Evolutionary conservation across 208 protist species (phyloP).

Genomic region (Crithidia mellificae): DNA sequence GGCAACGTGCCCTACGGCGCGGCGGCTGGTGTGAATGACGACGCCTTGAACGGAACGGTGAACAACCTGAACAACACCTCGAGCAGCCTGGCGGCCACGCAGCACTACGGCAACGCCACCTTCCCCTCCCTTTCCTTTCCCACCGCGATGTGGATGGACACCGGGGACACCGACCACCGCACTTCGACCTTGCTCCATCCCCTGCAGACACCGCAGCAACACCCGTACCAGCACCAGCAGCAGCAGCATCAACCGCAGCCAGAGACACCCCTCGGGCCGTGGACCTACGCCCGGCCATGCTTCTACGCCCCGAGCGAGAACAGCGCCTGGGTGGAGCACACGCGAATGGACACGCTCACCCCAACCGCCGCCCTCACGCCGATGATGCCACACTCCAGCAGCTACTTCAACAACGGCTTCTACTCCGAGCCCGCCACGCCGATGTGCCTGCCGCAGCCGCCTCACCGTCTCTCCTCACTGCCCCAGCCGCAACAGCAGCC

Average conservation of each 20-base stretch:
- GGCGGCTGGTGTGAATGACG: not conserved
- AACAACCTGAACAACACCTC: conserved; percentile 5
- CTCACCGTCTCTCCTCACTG: not conserved
- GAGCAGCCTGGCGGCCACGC: not conserved
- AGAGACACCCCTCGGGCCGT: conserved; percentile 5
- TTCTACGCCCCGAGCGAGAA: conserved; percentile 26
- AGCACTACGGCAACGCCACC: not conserved
- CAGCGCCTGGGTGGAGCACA: conserved; percentile 28
- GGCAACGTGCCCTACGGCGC: conserved; percentile 1
- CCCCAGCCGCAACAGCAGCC: conserved; percentile 1
- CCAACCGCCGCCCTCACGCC: conserved; percentile 12
- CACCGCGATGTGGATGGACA: conserved; percentile 10
- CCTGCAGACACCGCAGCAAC: too few relatives aligned
- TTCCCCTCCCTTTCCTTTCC: conserved; percentile 5
- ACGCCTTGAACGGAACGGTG: too few relatives aligned
- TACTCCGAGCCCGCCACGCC: conserved; percentile 22
- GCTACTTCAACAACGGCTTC: not conserved
- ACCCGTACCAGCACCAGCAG: too few relatives aligned
- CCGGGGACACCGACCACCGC: conserved; percentile 2
- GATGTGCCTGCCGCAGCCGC: conserved; percentile 14
- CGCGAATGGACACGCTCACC: not conserved
- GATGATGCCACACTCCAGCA: conserved; percentile 5
- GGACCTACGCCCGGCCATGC: conserved; percentile 8
- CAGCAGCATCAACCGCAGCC: conserved; percentile 8
- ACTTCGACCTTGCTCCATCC: conserved; percentile 10